Base-by-base conservation (phyloP, 2,329 filamentous ascomycete genomes). In the Colletotrichum shisoi region DNA sequence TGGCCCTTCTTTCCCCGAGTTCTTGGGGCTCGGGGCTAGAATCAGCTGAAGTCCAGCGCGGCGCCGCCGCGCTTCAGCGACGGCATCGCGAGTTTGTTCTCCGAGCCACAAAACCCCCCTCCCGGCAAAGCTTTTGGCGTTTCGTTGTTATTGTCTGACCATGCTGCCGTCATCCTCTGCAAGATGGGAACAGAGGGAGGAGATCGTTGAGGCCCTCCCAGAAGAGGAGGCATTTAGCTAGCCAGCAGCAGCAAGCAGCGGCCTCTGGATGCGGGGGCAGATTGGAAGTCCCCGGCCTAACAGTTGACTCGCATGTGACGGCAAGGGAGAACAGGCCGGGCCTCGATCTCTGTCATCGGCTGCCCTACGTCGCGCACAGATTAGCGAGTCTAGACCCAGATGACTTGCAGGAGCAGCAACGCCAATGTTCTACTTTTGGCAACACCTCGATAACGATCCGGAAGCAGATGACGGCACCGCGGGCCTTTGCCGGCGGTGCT, bases 301-400 rank as follows among this genome's bases (percentile, higher is more conserved):
- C 7, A 24, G 27, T 31, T 19, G 42, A 24, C 21, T 59, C 21
- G 34, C 57, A 59, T 48, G 57, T 51, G 57, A 49, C 19, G 45
- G 5, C 9, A 59, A 59, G 57, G 45, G 57, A 59, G 45, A 15
- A 21, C 17, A 39, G 11, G 17, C 21, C 21, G 15, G 34, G 34
- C 21, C 6, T 27, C 3, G 17, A 13, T 3, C 45, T 49, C 27
- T 49, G 21, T 21, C 21, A 17, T 42, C 13, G 17, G 11, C 21
- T 13, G 24, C 34, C 31, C 34, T 21, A 31, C 15, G n/a, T 42
- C 12, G 11, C 2, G 44, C 34, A 15, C 45, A 27, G 45, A 49
- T 42, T 19, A 31, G 45, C 11, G 57, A 49, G n/a, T 42, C n/a
- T 44, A 27, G 53, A 21, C 19, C 15, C 53, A 12, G 19, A 40